These are phyloP conservation scores for Davidsoniella virescens DNA, from an alignment of 2,329 filamentous ascomycete species.

Conservation along the genomic window DNA sequence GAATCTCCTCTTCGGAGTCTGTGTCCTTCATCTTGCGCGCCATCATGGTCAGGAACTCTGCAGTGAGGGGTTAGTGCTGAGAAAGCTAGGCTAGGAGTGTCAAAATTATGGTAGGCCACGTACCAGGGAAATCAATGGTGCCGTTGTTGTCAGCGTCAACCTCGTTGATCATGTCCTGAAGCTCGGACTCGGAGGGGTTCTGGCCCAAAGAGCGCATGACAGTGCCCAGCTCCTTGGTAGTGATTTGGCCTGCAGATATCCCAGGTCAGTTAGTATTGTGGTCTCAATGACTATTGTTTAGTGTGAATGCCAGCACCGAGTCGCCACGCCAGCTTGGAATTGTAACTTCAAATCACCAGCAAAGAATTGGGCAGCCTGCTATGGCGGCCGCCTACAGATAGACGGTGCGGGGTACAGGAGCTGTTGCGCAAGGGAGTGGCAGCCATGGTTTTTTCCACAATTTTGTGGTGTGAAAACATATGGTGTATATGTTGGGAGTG, in stretches of 20 bases:
- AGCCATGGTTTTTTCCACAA: too few relatives aligned
- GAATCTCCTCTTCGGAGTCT: conserved; percentile 79
- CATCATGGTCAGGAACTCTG: conserved; percentile 89
- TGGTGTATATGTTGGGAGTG: neutral
- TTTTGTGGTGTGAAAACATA: neutral
- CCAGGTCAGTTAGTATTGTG: conserved; percentile 2
- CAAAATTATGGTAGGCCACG: conserved; percentile 16
- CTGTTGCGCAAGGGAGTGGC: neutral
- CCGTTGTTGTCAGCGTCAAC: conserved; percentile 86
- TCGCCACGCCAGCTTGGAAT: conserved; percentile 1
- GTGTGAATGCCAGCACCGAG: conserved; percentile 9
- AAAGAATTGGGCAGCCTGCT: neutral
- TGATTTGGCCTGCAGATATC: conserved; percentile 56
- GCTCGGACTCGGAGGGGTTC: conserved; percentile 77
- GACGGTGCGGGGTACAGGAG: conserved; percentile 12
- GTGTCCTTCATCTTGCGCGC: conserved; percentile 90
- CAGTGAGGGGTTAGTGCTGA: conserved; percentile 14
- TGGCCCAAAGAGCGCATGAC: conserved; percentile 84
- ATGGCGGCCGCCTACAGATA: too few relatives aligned
- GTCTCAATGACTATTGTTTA: conserved; percentile 14
- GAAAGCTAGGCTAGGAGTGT: neutral
- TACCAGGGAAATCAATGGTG: conserved; percentile 83
- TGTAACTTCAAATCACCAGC: neutral
- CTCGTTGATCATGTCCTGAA: conserved; percentile 91
- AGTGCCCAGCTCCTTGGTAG: conserved; percentile 76